These are phyloP conservation scores for Apodospora peruviana DNA, from an alignment of 495 filamentous ascomycete species.

Conservation along the genomic window DNA sequence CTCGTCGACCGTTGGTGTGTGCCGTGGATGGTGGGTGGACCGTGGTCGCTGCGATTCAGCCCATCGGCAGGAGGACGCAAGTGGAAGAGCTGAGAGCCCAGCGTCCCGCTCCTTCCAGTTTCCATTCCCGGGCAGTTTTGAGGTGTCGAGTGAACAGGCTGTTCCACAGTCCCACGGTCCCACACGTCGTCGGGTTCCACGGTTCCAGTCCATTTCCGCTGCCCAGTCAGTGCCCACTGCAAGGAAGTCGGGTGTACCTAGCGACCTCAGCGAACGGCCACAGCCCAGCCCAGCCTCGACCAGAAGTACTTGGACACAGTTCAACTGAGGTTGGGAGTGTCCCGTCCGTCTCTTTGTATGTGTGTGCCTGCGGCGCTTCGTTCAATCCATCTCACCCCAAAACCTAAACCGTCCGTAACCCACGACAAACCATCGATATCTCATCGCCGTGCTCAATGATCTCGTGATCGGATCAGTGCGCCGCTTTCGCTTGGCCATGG, in stretches of 20 bases:
- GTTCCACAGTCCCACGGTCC: not conserved
- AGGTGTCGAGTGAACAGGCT: not conserved
- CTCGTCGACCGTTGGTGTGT: too few relatives aligned
- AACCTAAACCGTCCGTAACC: not conserved
- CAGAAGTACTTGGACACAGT: too few relatives aligned
- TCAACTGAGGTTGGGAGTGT: too few relatives aligned
- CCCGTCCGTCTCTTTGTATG: too few relatives aligned
- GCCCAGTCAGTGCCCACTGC: not conserved
- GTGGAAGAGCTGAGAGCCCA: not conserved
- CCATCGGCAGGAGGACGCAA: not conserved
- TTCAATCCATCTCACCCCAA: not conserved
- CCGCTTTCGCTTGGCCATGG: slow-evolving; percentile 15
- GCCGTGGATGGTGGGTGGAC: not conserved
- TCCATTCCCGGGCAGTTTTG: not conserved
- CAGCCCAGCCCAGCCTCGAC: not conserved
- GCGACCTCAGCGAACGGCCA: not conserved
- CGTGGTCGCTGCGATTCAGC: not conserved
- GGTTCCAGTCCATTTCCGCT: not conserved
- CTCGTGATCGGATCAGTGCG: slow-evolving; percentile 8
- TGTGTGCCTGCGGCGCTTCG: too few relatives aligned
- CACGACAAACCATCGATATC: not conserved
- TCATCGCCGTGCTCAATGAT: slow-evolving; percentile 7
- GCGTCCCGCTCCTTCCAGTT: not conserved
- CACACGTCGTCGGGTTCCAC: too few relatives aligned
- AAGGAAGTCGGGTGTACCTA: not conserved